Percentiles rank a stretch among this genome's conserved stretches.
These are phyloP conservation scores for Cryphonectria radicalis DNA, from an alignment of 2,329 filamentous ascomycete genomes.

Conservation along the genomic window DNA sequence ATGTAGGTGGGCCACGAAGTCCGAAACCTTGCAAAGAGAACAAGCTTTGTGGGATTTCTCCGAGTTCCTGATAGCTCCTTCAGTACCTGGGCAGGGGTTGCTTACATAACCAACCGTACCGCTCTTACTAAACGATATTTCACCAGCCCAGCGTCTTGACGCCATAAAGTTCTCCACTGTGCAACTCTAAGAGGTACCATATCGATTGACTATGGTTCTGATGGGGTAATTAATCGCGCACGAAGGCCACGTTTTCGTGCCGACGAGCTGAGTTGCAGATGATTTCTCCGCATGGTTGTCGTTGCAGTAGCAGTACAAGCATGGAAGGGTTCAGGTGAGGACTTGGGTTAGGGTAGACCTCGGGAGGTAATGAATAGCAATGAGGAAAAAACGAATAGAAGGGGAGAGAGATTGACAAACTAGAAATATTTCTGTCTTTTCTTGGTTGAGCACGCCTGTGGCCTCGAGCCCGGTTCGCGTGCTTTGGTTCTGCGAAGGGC, in stretches of 20 bases:
- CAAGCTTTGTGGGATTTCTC: neutral
- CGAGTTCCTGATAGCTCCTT: neutral
- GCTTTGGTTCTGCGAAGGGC: too few relatives aligned
- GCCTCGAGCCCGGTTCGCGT: too few relatives aligned
- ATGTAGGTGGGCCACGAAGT: neutral
- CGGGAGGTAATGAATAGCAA: constrained; percentile 10
- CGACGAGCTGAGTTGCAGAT: constrained; percentile 18
- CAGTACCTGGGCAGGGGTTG: neutral
- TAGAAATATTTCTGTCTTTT: too few relatives aligned
- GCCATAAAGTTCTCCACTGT: neutral
- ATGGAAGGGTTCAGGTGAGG: too few relatives aligned
- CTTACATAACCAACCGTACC: neutral
- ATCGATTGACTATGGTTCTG: neutral
- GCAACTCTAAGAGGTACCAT: neutral
- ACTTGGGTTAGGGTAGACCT: too few relatives aligned
- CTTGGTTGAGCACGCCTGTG: too few relatives aligned
- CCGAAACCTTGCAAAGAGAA: neutral
- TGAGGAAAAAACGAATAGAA: too few relatives aligned
- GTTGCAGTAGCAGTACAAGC: too few relatives aligned
- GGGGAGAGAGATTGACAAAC: too few relatives aligned
- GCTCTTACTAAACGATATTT: neutral
- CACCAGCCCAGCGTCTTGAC: neutral
- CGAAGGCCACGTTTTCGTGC: constrained; percentile 22
- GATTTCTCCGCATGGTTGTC: constrained; percentile 25
- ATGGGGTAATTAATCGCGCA: constrained; percentile 6